Evolutionary conservation across 805 yeast species (phyloP), one percentile per base, ranked within the genome.

Genomic region (Huiozyma naganishii): DNA sequence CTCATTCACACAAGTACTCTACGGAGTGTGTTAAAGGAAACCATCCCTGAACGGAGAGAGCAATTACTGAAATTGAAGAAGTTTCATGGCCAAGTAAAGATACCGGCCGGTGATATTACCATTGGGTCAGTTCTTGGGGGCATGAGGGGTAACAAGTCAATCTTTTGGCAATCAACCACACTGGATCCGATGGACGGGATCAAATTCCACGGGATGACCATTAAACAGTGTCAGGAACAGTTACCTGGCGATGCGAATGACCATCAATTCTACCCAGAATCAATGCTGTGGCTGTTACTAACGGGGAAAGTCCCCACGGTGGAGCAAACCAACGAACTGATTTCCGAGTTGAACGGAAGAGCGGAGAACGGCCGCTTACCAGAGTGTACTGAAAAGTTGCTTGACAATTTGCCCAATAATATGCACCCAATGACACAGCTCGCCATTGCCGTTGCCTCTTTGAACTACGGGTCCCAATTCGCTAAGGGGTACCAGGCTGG

Each of bases 351-450:
- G 50, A 87, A 84, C 42, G 73, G 74, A 28, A 17, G 9, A 6
- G 9, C 13, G n/a, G n/a, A 41, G 35, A 29, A 80, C n/a, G 39
- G 37, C 28, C 41, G 71, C 41, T 67, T 83, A 51, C 92, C 92
- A 47, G 73, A 69, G 51, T 77, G 79, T 61, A 76, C 79, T 38
- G 72, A 66, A 57, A 76, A 73, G 54, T 65, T 80, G 43, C 66
- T 83, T 49, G 82, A 78, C 67, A 64, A 72, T 41, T 71, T 81
- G 47, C 92, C 92, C 44, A 60, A 73, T 36, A 71, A 76, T 52
- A 69, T 83, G 61, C 92, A 83, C 64, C 92, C 92, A 59, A 83
- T 83, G 92, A 81, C 90, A 29, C 92, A 83, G 62, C 71, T 83
- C 55, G 74, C 86, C 40, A 80, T 83, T 58, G 89, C 85, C 30